These are phyloP conservation scores for Phycomyces nitens DNA, from an alignment of 192 early-diverging fungal species.

Conservation along the genomic window DNA sequence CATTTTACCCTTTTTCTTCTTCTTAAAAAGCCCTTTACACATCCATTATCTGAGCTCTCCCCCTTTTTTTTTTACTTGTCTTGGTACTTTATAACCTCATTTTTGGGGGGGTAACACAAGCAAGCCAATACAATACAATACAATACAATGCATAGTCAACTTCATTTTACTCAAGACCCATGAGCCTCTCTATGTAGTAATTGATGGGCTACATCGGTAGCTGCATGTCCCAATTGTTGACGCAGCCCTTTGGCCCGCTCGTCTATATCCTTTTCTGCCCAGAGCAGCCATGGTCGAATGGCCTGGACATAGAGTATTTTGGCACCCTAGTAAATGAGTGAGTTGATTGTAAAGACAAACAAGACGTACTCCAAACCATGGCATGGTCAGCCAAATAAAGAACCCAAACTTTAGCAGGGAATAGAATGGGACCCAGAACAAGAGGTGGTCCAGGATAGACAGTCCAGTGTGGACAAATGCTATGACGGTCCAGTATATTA, in stretches of 20 bases:
- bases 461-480: conserved; percentile 84
- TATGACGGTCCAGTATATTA: conserved; percentile 91
- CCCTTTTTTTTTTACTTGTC: no score
- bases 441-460: conserved; percentile 85
- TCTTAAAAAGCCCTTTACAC: no score
- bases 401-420: conserved; percentile 89
- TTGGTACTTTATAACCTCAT: no score
- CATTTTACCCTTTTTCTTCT: no score
- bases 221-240: conserved; percentile 36
- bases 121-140: not conserved
- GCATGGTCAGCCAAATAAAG: conserved; percentile 81
- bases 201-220: conserved; percentile 23
- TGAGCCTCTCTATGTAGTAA: not conserved
- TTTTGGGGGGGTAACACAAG: not conserved
- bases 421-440: conserved; percentile 97
- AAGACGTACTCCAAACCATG: conserved; percentile 56
- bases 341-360: not conserved
- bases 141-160: not conserved
- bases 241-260: conserved; percentile 30
- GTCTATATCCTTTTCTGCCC: conserved; percentile 44
- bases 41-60: no score
- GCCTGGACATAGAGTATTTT: conserved; percentile 70
- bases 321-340: conserved; percentile 61
- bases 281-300: conserved; percentile 72
- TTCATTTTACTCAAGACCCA: no score